Evolutionary conservation across 441 rosid species (phyloP), one percentile per base, ranked within the genome.

Genomic region (Kokia cookei): DNA sequence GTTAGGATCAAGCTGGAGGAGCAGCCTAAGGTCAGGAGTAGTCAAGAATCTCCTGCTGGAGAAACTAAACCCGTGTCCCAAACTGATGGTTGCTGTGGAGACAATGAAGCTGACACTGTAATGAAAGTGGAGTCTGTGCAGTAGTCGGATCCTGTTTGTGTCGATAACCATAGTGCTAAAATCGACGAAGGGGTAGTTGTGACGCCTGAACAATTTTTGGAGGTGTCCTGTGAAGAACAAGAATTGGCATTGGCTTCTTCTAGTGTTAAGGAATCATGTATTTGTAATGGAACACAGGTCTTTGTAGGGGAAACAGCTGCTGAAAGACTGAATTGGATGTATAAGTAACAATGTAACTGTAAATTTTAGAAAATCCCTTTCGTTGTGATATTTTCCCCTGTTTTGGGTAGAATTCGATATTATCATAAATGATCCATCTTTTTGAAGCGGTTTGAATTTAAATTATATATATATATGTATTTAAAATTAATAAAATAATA

Each of bases 201-300:
- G 43, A 40, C 43, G 85, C 79, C 73, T 85, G 86, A 84, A 74
- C 84, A 85, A 70, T 60, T 82, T 79, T 84, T 85, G 75, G 80
- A 84, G 83, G 40, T 75, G 68, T 81, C 85, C 81, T 76, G 84
- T 51, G 66, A 72, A 73, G 79, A 57, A 29, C 74, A 69, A 7
- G 53, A 7, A 35, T 60, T 58, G 24, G 71, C 32, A 35, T 73
- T 71, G 65, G 65, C 51, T 40, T 78, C 69, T 66, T 78, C 69
- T 66, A 72, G 60, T 74, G 84, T 77, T 67, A 76, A 77, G 55
- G 45, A 69, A 60, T 69, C 69, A 14, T 73, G 69, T 79, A 69
- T 73, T 66, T 71, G 51, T 74, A 86, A 77, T 74, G 81, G 82
- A 48, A 78, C 77, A 61, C 76, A 76, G 84, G 83, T 75, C 72